A percentile compares a stretch with the other conserved stretches of the same genome.
phyloP scores from a whole-genome alignment of 192 early-diverging fungal species.

The Piromyces sp. region DNA sequence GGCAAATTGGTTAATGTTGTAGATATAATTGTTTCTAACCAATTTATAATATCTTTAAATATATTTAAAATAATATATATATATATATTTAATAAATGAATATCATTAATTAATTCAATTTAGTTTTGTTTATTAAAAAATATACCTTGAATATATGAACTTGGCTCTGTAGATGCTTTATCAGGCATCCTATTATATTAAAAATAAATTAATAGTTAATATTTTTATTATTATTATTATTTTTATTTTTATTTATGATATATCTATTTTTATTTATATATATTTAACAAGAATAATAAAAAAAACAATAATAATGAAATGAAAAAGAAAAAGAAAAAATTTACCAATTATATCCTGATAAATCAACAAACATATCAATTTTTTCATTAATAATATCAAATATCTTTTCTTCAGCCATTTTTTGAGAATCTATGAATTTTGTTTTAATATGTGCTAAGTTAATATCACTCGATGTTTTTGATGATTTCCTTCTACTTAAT shows the following conservation, averaged over 20 bases:
- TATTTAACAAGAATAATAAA: background rate
- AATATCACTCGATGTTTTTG: constrained; percentile 33
- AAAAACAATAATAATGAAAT: background rate
- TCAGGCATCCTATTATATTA: constrained; percentile 27
- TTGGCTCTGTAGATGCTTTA: constrained; percentile 28
- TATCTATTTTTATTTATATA: background rate
- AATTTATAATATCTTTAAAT: constrained; percentile 46
- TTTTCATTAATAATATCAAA: constrained; percentile 62
- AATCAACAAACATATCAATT: constrained; percentile 60
- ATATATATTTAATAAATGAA: no score
- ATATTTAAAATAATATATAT: no score
- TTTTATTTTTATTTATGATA: no score
- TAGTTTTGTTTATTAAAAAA: no score
- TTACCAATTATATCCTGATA: constrained; percentile 74
- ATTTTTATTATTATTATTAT: no score
- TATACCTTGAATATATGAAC: constrained; percentile 51
- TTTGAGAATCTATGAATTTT: constrained; percentile 47
- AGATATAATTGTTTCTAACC: constrained; percentile 42
- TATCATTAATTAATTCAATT: no score
- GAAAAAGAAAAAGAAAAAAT: background rate
- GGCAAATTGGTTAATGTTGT: constrained; percentile 53
- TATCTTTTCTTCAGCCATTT: constrained; percentile 61
- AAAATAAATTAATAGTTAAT: background rate
- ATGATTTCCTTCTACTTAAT: constrained; percentile 45
- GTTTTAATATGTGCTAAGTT: constrained; percentile 35